These are phyloP conservation scores for Rhizopus arrhizus DNA, from an alignment of 371 early-diverging fungal genomes.

Conservation along the genomic window DNA sequence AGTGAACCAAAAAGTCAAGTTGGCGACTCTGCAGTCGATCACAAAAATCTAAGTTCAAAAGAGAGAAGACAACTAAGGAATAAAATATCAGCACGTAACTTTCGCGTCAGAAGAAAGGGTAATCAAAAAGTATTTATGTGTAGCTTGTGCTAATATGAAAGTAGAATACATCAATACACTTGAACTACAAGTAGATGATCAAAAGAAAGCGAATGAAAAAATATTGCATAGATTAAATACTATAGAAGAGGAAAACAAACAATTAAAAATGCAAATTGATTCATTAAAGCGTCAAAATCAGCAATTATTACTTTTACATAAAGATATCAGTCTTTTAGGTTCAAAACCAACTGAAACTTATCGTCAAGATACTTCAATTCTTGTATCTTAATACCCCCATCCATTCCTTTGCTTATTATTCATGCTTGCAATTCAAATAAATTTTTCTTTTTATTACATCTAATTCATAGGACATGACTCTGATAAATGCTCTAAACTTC, in stretches of 20 bases:
- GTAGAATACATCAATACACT: conserved; percentile 73
- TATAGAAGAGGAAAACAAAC: conserved; percentile 58
- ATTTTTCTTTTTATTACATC: conserved; percentile 7
- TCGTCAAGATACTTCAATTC: conserved; percentile 37
- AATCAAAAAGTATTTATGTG: neutral
- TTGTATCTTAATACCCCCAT: conserved; percentile 28
- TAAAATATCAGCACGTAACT: conserved; percentile 41
- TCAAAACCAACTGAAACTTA: conserved; percentile 33
- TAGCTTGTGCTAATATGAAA: too few relatives aligned
- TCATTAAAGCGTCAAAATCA: conserved; percentile 33
- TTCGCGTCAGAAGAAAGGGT: conserved; percentile 41
- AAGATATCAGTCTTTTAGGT: conserved; percentile 34
- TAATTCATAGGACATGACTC: conserved; percentile 35
- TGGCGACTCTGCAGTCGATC: neutral
- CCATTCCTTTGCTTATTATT: conserved; percentile 4
- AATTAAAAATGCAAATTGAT: conserved; percentile 53
- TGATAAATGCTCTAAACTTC: conserved; percentile 40
- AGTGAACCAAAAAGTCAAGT: neutral
- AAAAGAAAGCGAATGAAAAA: conserved; percentile 56
- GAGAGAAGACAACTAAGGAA: conserved; percentile 39
- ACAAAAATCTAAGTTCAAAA: conserved; percentile 44
- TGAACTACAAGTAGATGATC: conserved; percentile 67
- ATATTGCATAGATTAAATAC: conserved; percentile 41
- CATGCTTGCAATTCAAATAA: conserved; percentile 6
- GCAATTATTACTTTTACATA: conserved; percentile 18